These are phyloP conservation scores for Boechera stricta DNA, from an alignment of 345 rosid genomes.

Conservation along the genomic window DNA sequence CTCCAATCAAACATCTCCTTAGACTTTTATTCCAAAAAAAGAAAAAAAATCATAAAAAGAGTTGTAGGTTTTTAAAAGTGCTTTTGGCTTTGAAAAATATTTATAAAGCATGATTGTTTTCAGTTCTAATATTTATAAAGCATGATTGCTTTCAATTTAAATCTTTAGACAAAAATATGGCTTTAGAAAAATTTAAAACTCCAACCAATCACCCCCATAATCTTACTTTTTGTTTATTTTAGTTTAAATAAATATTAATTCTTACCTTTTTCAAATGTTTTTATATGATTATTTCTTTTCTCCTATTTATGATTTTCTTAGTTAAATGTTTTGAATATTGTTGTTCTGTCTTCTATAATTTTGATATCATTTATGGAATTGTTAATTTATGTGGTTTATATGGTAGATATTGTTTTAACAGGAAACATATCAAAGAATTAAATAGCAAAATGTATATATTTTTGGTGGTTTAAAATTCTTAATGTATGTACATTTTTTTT, in stretches of 20 bases:
- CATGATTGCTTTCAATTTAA: no score
- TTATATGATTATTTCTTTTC: neutral
- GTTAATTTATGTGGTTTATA: neutral
- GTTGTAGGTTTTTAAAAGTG: no score
- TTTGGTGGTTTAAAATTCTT: conserved; percentile 2
- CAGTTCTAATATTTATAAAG: no score
- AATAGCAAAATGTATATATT: neutral
- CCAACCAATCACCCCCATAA: no score
- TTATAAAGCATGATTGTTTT: no score
- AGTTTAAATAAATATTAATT: neutral
- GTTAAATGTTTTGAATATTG: neutral
- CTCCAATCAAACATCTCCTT: no score
- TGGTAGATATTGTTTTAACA: neutral
- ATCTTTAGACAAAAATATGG: no score
- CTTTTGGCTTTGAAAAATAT: no score
- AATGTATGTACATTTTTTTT: neutral
- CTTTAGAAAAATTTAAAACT: no score
- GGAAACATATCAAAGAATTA: neutral
- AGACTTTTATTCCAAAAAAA: no score
- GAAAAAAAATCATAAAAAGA: no score
- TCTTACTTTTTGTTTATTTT: neutral
- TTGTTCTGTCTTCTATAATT: neutral
- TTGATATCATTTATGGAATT: neutral
- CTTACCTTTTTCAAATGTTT: neutral
- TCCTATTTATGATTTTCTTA: neutral